A percentile compares a stretch with the other conserved stretches of the same genome.
phyloP scores from a whole-genome alignment of 176 grass and related monocot species.

The Aegilops umbellulata region DNA sequence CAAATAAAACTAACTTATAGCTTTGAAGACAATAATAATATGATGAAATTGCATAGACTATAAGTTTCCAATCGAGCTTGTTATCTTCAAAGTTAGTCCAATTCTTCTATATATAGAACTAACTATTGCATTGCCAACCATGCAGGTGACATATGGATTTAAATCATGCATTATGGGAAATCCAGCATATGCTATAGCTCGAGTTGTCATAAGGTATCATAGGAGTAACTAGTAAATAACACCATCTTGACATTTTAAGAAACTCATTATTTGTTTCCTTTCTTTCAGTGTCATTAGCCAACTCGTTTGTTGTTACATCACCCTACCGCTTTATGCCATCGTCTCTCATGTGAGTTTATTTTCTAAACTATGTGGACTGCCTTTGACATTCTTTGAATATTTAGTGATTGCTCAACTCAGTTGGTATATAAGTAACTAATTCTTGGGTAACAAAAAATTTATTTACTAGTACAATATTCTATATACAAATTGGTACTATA shows the following conservation, averaged over 20 bases:
- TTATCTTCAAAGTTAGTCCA: neutral
- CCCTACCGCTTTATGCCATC: conserved; percentile 84
- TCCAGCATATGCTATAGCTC: conserved; percentile 28
- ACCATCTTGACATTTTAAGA: neutral
- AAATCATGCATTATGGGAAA: conserved; percentile 69
- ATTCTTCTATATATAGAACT: neutral
- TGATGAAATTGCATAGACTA: neutral
- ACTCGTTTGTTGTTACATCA: conserved; percentile 66
- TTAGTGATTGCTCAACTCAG: neutral
- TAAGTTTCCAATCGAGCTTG: neutral
- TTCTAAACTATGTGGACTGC: neutral
- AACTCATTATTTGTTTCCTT: neutral
- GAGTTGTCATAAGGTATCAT: conserved; percentile 49
- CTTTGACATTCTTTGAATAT: neutral
- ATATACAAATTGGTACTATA: neutral
- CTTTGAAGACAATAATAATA: neutral
- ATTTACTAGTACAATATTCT: neutral
- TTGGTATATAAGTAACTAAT: neutral
- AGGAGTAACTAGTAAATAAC: neutral
- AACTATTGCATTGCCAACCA: neutral
- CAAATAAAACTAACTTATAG: neutral
- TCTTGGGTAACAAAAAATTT: neutral
- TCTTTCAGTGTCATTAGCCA: conserved; percentile 54
- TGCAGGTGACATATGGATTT: conserved; percentile 48
- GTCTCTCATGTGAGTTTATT: conserved; percentile 67